phyloP scores from a whole-genome alignment of 306 rosid genomes.

The Rosa persica region DNA sequence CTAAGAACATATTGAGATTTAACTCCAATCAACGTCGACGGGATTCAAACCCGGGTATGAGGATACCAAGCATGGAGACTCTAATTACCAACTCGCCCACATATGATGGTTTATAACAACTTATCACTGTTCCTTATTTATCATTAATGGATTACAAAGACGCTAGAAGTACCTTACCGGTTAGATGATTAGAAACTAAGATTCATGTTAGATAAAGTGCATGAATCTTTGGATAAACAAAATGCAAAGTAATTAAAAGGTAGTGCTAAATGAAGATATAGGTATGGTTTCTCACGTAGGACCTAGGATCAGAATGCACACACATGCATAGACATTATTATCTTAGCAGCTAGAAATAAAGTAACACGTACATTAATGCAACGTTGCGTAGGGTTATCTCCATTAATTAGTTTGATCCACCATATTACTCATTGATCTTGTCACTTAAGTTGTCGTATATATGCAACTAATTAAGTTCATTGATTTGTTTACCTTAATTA shows the following conservation, averaged over 20 bases:
- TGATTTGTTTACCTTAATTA: neutral
- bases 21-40: no score
- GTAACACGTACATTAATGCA: neutral
- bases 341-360: no score
- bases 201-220: neutral
- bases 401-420: neutral
- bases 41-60: no score
- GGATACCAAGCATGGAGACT: no score
- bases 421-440: neutral
- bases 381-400: neutral
- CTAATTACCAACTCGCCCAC: no score
- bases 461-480: neutral
- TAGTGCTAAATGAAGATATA: no score
- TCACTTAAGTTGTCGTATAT: neutral
- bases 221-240: neutral
- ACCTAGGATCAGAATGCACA: neutral
- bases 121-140: no score
- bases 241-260: neutral
- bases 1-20: no score
- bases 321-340: neutral
- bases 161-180: no score
- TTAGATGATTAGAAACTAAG: no score
- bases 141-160: no score
- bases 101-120: no score
- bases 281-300: neutral